Conservation (phyloP, 345 rosid genomes). For the Linum trigynum region DNA sequence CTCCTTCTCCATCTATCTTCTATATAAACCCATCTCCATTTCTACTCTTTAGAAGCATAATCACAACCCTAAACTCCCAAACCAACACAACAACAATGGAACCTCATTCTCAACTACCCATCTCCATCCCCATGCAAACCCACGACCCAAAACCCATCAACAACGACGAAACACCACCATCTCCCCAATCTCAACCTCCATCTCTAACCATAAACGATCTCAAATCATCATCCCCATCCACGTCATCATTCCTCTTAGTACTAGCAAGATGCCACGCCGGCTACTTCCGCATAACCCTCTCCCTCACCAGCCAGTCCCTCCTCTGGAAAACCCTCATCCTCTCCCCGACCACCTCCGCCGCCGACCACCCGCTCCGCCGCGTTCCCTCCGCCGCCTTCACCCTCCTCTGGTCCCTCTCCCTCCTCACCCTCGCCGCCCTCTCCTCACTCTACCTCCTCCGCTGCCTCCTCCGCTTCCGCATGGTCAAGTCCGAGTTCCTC, state of each 20-base stretch:
- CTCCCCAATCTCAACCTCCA: neutral
- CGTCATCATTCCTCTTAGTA: slow-evolving; percentile 6
- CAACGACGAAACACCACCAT: neutral
- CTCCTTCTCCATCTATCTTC: neutral
- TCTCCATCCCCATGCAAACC: too few species aligned
- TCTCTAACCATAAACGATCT: neutral
- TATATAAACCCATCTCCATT: slow-evolving; percentile 1
- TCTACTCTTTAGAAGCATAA: neutral
- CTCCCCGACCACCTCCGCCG: neutral
- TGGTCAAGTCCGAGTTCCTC: slow-evolving; percentile 20
- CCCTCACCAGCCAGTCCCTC: slow-evolving; percentile 20
- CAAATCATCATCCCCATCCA: neutral
- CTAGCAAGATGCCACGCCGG: slow-evolving; percentile 21
- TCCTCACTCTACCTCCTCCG: slow-evolving; percentile 18
- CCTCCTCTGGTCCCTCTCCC: slow-evolving; percentile 18
- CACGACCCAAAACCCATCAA: too few species aligned
- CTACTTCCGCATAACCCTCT: slow-evolving; percentile 20
- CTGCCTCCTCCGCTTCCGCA: slow-evolving; percentile 14
- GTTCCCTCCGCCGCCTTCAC: slow-evolving; percentile 17
- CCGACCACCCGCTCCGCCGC: slow-evolving; percentile 8
- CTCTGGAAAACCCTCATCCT: slow-evolving; percentile 20
- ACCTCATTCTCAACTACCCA: neutral
- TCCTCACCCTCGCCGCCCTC: slow-evolving; percentile 14
- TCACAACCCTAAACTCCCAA: too few species aligned
- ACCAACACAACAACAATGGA: slow-evolving; percentile 2